Base-by-base conservation (phyloP, 495 filamentous ascomycete species). In the Penicillium roqueforti region DNA sequence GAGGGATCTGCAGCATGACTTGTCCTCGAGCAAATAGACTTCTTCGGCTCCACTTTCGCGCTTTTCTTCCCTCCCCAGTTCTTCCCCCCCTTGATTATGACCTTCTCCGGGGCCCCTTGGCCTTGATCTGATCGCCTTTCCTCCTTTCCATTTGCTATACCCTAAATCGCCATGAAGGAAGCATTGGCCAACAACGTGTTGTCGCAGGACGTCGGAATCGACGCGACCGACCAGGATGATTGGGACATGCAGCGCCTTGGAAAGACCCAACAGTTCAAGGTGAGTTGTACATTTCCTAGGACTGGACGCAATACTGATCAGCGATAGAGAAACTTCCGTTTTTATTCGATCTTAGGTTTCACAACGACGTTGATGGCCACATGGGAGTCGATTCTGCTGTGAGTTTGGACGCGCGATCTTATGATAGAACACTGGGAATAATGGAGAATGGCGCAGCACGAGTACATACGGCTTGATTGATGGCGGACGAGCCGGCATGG, bases 351-450 rank as follows among this genome's bases (percentile, higher is more conserved):
- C 13, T 55, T 79, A 8, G 72, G 73, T 7, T 79, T 78, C 55
- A 71, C 71, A 20, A 75, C 71, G 14, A 75, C 75, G 1, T 54
- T 80, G 25, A 74, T 78, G 64, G 69, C 72, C 5, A 76, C 73
- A 14, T 80, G 76, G 76, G 76, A 80, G 47, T 73, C 68, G 13
- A 68, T 75, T 38, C 46, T 75, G 25, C 65, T 73, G 65, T 68
- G 49, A 63, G 65, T 52, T n/a, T 9, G 9, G 14, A 52, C 19
- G 22, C 50, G 28, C 39, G 29, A 52, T 31, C 13, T n/a, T 14
- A 14, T 26, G 6, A 20, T 14, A 6, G n/a, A n/a, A n/a, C 22
- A 31, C 29, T 3, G 13, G 32, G 20, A 52, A 36, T 48, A 18
- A 47, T 38, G 43, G 36, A 36, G 38, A 20, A 11, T 20, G 19